Evolutionary conservation across 192 early-diverging fungal species (phyloP).

Genomic region (Umbelopsis ramanniana): DNA sequence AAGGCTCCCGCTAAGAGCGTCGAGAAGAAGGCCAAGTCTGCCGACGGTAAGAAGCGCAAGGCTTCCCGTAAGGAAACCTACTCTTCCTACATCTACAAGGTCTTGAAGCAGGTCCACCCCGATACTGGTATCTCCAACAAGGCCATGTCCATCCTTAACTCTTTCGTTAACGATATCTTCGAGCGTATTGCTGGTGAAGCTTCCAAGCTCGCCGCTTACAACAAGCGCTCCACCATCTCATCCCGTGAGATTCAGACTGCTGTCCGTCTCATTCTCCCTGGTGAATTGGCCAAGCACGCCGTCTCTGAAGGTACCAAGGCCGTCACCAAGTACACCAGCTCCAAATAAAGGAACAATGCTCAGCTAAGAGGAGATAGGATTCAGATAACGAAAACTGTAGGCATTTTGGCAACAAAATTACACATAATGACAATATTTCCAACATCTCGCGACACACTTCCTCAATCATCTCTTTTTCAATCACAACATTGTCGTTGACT

Average conservation of each 20-base stretch:
- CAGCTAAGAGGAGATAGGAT: neutral
- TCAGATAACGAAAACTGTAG: neutral
- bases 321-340: slow-evolving; percentile 94
- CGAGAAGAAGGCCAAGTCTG: slow-evolving; percentile 63
- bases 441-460: slow-evolving; percentile 9
- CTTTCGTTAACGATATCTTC: slow-evolving; percentile 97
- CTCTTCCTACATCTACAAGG: slow-evolving; percentile 97
- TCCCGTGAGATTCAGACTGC: slow-evolving; percentile 95
- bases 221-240: slow-evolving; percentile 95
- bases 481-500: neutral
- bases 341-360: slow-evolving; percentile 55
- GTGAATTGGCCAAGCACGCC: slow-evolving; percentile 96
- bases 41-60: slow-evolving; percentile 71
- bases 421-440: neutral
- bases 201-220: slow-evolving; percentile 88
- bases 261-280: slow-evolving; percentile 73
- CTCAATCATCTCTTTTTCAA: neutral
- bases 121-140: slow-evolving; percentile 97
- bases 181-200: slow-evolving; percentile 90
- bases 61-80: slow-evolving; percentile 84
- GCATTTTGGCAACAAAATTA: slow-evolving; percentile 5
- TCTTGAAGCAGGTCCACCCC: slow-evolving; percentile 96
- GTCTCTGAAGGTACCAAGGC: slow-evolving; percentile 99
- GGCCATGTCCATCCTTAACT: slow-evolving; percentile 97
- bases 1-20: slow-evolving; percentile 76